Evolutionary conservation across 2,329 filamentous ascomycete species (phyloP).

Genomic region (Chrysosporium queenslandicum): DNA sequence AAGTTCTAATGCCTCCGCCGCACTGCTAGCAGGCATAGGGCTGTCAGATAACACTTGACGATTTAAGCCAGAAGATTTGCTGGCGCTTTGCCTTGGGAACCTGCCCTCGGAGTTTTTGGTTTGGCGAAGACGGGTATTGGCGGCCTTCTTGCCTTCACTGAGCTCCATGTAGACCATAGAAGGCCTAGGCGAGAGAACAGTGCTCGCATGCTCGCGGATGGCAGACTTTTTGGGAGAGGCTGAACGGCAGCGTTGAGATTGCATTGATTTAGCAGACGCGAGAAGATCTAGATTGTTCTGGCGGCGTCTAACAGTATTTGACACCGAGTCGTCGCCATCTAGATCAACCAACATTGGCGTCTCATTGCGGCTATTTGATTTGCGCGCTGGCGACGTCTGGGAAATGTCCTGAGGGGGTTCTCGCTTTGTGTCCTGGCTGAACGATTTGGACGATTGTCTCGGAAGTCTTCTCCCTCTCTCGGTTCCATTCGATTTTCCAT

Average conservation of each 20-base stretch:
- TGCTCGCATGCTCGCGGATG: slow-evolving; percentile 1
- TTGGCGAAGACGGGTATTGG: slow-evolving; percentile 11
- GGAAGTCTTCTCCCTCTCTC: neutral
- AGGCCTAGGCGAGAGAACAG: slow-evolving; percentile 21
- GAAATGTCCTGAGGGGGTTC: neutral
- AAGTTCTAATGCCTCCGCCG: slow-evolving; percentile 17
- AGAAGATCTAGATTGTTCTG: slow-evolving; percentile 9
- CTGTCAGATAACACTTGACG: slow-evolving; percentile 10
- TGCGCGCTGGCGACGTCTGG: neutral
- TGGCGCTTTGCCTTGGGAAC: neutral
- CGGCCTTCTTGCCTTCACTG: neutral
- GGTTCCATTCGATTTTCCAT: neutral
- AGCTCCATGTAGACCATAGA: slow-evolving; percentile 22
- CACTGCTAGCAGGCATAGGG: slow-evolving; percentile 2
- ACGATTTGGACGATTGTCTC: neutral
- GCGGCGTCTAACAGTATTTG: slow-evolving; percentile 3
- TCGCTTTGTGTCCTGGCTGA: too few relatives aligned
- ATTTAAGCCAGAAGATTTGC: slow-evolving; percentile 12
- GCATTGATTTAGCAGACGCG: slow-evolving; percentile 1
- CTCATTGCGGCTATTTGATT: neutral
- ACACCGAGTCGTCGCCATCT: neutral
- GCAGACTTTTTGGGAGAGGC: slow-evolving; percentile 18
- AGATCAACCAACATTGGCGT: neutral
- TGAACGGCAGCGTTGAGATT: slow-evolving; percentile 10
- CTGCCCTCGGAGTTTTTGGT: slow-evolving; percentile 14